Evolutionary conservation across 2,329 filamentous ascomycete species (phyloP).

Genomic region (Fusarium sp.): DNA sequence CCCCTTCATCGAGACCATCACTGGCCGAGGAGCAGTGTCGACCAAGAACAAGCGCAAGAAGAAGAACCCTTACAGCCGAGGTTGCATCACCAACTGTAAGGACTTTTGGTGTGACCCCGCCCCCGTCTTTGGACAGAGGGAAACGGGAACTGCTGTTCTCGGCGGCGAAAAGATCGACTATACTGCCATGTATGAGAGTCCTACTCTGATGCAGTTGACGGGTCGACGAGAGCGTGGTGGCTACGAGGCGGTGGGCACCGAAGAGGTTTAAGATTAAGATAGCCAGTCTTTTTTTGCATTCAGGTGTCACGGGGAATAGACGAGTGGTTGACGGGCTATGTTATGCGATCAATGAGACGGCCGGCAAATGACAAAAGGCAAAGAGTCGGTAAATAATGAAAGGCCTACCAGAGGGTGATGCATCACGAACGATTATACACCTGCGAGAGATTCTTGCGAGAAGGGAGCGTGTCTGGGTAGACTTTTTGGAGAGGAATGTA

Average conservation of each 20-base stretch:
- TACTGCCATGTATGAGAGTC: constrained; percentile 88
- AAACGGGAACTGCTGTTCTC: constrained; percentile 80
- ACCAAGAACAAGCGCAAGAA: constrained; percentile 65
- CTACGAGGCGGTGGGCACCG: constrained; percentile 72
- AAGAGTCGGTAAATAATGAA: constrained; percentile 32
- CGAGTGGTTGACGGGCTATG: constrained; percentile 19
- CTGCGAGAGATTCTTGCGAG: constrained; percentile 26
- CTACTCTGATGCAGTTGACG: constrained; percentile 72
- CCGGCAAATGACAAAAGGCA: constrained; percentile 19
- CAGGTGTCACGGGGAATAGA: constrained; percentile 6
- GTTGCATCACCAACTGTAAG: constrained; percentile 87
- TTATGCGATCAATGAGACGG: constrained; percentile 37
- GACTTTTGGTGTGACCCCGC: constrained; percentile 97
- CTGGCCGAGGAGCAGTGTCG: constrained; percentile 79
- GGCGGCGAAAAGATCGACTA: constrained; percentile 88
- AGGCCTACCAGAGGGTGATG: constrained; percentile 24
- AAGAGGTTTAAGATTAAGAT: constrained; percentile 56
- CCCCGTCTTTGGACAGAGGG: constrained; percentile 80
- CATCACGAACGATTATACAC: constrained; percentile 35
- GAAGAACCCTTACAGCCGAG: constrained; percentile 87
- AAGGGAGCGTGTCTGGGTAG: constrained; percentile 27
- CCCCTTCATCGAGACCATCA: constrained; percentile 92
- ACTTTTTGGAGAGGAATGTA: constrained; percentile 29
- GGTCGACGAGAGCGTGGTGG: constrained; percentile 63
- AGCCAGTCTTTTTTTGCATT: not conserved